phyloP scores from a whole-genome alignment of 305 asterid genomes.

The Fraxinus nigra region DNA sequence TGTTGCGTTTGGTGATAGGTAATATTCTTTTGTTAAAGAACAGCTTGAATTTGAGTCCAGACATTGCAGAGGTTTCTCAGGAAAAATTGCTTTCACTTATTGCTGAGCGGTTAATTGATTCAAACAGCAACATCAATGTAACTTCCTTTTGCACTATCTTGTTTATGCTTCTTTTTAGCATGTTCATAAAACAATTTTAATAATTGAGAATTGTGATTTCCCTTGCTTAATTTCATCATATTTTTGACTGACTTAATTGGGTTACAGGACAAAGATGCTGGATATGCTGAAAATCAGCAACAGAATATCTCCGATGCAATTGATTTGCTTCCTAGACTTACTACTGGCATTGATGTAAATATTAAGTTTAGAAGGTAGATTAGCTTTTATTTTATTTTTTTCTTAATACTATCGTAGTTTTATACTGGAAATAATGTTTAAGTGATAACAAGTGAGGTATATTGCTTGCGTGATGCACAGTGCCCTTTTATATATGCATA shows the following conservation, averaged over 20 bases:
- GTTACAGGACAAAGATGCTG: conserved; percentile 71
- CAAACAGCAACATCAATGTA: conserved; percentile 66
- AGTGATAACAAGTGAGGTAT: neutral
- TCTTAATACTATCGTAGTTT: neutral
- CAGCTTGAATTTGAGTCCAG: conserved; percentile 75
- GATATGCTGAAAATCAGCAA: conserved; percentile 76
- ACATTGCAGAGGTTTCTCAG: conserved; percentile 80
- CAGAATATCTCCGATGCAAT: conserved; percentile 92
- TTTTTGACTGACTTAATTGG: conserved; percentile 24
- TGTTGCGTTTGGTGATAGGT: conserved; percentile 45
- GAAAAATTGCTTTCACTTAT: conserved; percentile 58
- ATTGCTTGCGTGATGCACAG: neutral
- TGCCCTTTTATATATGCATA: neutral
- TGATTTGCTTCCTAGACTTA: conserved; percentile 90
- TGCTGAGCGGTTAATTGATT: conserved; percentile 80
- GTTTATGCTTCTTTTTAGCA: conserved; percentile 1
- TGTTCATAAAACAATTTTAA: conserved; percentile 4
- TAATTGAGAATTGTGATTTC: conserved; percentile 11
- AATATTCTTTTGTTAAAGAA: conserved; percentile 79
- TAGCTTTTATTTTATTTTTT: conserved; percentile 8
- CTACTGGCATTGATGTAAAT: conserved; percentile 95
- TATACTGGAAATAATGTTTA: conserved; percentile 19
- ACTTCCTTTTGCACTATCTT: conserved; percentile 20
- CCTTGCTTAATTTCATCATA: conserved; percentile 22
- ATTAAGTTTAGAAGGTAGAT: conserved; percentile 72